Evolutionary conservation across 1,139 yeast genomes (phyloP).

Genomic region (Taiozyma sp.): DNA sequence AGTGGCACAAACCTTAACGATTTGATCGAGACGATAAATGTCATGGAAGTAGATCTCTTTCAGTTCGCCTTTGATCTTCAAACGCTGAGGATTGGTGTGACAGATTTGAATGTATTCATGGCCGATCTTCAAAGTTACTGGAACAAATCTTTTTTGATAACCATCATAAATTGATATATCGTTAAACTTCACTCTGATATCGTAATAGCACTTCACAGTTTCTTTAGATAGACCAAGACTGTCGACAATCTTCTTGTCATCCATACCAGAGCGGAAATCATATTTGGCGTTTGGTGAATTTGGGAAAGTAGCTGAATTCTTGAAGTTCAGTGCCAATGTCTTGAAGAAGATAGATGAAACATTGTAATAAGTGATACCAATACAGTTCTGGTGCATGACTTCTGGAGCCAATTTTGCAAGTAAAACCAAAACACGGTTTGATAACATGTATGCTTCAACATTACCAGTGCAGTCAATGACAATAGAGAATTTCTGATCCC

Average conservation of each 20-base stretch:
- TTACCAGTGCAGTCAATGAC: constrained; percentile 70
- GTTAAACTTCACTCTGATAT: constrained; percentile 56
- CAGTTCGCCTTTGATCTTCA: constrained; percentile 31
- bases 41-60: constrained; percentile 44
- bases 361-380: constrained; percentile 54
- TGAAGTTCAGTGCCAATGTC: constrained; percentile 28
- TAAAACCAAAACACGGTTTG: constrained; percentile 21
- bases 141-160: constrained; percentile 35
- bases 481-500: constrained; percentile 63
- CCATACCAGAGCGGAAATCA: constrained; percentile 37
- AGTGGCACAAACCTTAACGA: constrained; percentile 49
- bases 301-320: constrained; percentile 16
- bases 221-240: constrained; percentile 43
- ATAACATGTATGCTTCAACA: constrained; percentile 31
- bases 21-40: constrained; percentile 43
- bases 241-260: constrained; percentile 42
- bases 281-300: constrained; percentile 20
- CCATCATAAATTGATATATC: constrained; percentile 51
- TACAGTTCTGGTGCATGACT: constrained; percentile 48
- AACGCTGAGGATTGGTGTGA: constrained; percentile 33
- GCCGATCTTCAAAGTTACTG: constrained; percentile 65
- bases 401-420: constrained; percentile 40
- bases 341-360: constrained; percentile 42
- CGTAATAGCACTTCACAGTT: constrained; percentile 35
- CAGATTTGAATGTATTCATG: constrained; percentile 58